Evolutionary conservation across 108 stramenopile genomes (phyloP), one percentile per base, ranked within the genome.

Genomic region (Skeletonema grethae): DNA sequence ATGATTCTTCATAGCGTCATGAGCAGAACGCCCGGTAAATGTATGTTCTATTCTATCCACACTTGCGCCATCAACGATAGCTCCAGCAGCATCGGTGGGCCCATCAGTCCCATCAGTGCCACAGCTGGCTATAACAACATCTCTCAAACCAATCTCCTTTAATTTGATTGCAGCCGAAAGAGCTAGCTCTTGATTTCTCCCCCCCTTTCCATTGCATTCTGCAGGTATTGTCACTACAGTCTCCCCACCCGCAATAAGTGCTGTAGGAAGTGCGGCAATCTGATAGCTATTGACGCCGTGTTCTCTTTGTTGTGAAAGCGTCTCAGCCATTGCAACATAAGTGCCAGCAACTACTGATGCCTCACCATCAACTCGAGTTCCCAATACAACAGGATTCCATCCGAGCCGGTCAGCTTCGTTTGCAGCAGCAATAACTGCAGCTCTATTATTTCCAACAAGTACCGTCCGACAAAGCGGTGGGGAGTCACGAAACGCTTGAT

Each of bases 61-160:
- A 31, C 88, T 88, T 16, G 71, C 73, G 13, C 87, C 88, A 57
- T 91, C 87, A n/a, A 95, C 91, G 41, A 95, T 73, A 8, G 92
- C 92, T 53, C 95, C 95, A 30, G 92, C 95, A 11, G 95, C 95
- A 84, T 95, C 92, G 10, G 92, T 95, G 10, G 95, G 95, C 24
- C 95, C 95, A 73, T 95, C 95, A 5, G 90, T 93, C 6, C 95
- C 95, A 79, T 95, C 95, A 7, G 95, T 93, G 3, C 95, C 95
- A 9, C 85, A 81, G 67, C 86, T 85, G 9, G 88, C 88, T 22
- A 93, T 24, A 22, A 91, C 86, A 15, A 92, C 85, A 73, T 93
- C 84, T 25, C 87, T 78, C 67, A 95, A 63, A 8, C 65, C 69
- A 39, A 88, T 59, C 60, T 82, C 64, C 0, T 84, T 68, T 58